These are phyloP conservation scores for Saccharomycopsis vini DNA, from an alignment of 805 yeast species.

Conservation along the genomic window DNA sequence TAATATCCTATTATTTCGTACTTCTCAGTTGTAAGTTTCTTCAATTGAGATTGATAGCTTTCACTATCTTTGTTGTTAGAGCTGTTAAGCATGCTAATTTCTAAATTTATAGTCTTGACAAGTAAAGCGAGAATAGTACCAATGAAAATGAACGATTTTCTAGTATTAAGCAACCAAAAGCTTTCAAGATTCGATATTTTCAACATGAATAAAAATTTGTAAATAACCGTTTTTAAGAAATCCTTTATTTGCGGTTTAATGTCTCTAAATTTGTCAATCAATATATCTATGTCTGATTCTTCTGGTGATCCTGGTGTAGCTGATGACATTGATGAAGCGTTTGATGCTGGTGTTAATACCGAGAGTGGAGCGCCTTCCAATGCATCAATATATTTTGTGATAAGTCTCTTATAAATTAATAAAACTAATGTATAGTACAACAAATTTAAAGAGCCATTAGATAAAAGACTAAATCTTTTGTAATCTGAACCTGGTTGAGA, in stretches of 20 bases:
- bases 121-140: slow-evolving; percentile 21
- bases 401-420: slow-evolving; percentile 22
- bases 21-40: not conserved
- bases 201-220: slow-evolving; percentile 20
- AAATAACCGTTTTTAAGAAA: slow-evolving; percentile 18
- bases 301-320: no score
- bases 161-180: slow-evolving; percentile 20
- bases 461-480: slow-evolving; percentile 9
- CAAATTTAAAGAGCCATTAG: slow-evolving; percentile 22
- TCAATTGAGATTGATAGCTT: not conserved
- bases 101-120: slow-evolving; percentile 17
- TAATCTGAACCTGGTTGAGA: not conserved
- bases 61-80: not conserved
- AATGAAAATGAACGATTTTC: slow-evolving; percentile 21
- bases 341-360: no score
- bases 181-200: slow-evolving; percentile 21
- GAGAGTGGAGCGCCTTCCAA: no score
- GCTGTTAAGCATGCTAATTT: not conserved
- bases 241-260: slow-evolving; percentile 20
- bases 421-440: slow-evolving; percentile 21
- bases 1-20: slow-evolving; percentile 8
- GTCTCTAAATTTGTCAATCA: slow-evolving; percentile 6
- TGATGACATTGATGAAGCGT: no score
- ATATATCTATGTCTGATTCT: no score
- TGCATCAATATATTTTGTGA: slow-evolving; percentile 21